Base-by-base conservation (phyloP, 2,329 filamentous ascomycete genomes). In the Lasiodiplodia gonubiensis region DNA sequence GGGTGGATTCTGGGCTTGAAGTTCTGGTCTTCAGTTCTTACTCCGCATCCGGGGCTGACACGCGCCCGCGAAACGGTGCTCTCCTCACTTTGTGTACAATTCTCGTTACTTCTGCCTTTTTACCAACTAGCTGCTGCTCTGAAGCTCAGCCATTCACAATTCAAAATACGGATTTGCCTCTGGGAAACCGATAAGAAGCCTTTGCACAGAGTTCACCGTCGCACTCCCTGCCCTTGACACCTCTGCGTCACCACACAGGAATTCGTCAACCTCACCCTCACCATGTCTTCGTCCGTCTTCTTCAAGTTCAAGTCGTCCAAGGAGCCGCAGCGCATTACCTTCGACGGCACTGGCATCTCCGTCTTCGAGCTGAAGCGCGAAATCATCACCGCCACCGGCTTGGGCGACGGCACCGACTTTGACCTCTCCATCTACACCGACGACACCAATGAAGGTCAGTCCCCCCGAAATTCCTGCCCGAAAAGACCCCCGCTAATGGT, bases 301-400 rank as follows among this genome's bases (percentile, higher is more conserved):
- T 99, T 97, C 92, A 97, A 97, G 84, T 99, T 99, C 90, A 98
- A 97, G 84, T 98, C 94, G 74, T 93, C 96, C 79, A 97, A 93
- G 84, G 95, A 98, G 78, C 92, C 93, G 69, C 93, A 93, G 68
- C 89, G 94, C 77, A 93, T 99, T 75, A 92, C 94, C 77, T 98
- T 99, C 80, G 94, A 99, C 81, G 95, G 95, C 77, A 97, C 94
- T 74, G 93, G 93, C 80, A 97, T 98, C 77, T 97, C 94, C 70
- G 95, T 98, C 71, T 99, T 98, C 82, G 96, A 99, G 79, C 86
- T 99, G 77, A 99, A 99, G 84, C 92, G 94, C 84, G 95, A 98
- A 82, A 99, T 99, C 76, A 99, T 99, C 83, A 89, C 88, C 79
- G 92, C 94, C 80, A 96, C 93, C 80, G 93, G 92, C 69, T 87